Base-by-base conservation (phyloP, 140 eudicot species). In the Cichorium intybus region DNA sequence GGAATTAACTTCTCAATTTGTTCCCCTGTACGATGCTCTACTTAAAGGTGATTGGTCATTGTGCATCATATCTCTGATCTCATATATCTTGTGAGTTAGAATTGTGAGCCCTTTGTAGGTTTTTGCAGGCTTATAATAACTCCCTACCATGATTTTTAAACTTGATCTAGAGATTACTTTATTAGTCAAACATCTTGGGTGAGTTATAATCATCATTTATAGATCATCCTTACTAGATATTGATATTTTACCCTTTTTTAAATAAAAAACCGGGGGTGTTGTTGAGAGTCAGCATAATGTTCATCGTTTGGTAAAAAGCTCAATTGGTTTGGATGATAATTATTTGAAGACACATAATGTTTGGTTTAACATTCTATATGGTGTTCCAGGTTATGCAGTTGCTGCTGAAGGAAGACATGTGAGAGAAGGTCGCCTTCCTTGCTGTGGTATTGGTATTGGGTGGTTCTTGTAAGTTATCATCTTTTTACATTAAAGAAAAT, bases 331-430 rank as follows among this genome's bases (percentile, higher is more conserved):
- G 24, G 50, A 33, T 66, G 61, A 52, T 50, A 29, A 0, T 27
- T 64, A 28, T 27, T 10, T 29, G 18, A 66, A 51, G 62, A 34
- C 53, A 37, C n/a, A 6, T 27, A 9, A 35, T 14, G 37, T 69
- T 56, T 43, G 51, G 21, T 54, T 43, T 54, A 46, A 54, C 61
- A 22, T 15, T 37, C 48, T 51, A n/a, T 15, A 24, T 68, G 54
- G 14, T 70, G 45, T 62, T 62, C 17, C 69, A 92, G 98, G 96
- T 66, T 92, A 88, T 77, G 95, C 79, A 46, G 92, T 85, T 59
- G 89, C n/a, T n/a, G n/a, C 87, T 62, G 98, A 88, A 73, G 96
- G 98, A 79, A 80, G 78, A 66, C 96, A 96, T 22, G 81, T 81
- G 60, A 81, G 96, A 77, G 80, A 85, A 74, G 73, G 29, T 24